Conservation (phyloP, 495 filamentous ascomycete genomes). For the Aspergillus ellipticus region DNA sequence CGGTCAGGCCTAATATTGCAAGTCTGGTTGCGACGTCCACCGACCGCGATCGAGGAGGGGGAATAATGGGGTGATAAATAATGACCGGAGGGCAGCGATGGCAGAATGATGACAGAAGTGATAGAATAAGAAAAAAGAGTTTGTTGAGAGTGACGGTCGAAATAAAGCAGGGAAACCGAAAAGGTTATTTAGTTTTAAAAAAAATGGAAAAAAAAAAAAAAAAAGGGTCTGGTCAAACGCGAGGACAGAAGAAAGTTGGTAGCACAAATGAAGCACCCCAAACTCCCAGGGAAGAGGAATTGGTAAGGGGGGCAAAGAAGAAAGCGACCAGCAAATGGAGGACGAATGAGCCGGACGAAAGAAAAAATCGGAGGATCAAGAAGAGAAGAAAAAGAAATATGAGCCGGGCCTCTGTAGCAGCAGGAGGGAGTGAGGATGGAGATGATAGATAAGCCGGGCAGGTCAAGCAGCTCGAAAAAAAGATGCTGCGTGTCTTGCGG, state of each 20-base stretch:
- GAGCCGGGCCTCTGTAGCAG: not conserved
- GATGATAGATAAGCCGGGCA: slow-evolving; percentile 22
- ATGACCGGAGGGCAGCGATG: slow-evolving; percentile 7
- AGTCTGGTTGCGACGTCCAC: slow-evolving; percentile 10
- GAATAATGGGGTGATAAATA: slow-evolving; percentile 15
- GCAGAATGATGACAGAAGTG: slow-evolving; percentile 1
- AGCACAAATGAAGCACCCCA: slow-evolving; percentile 10
- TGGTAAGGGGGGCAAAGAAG: slow-evolving; percentile 2
- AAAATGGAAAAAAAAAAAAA: slow-evolving; percentile 4
- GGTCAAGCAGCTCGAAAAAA: slow-evolving; percentile 20
- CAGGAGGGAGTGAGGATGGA: slow-evolving; percentile 11
- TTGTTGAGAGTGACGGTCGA: slow-evolving; percentile 12
- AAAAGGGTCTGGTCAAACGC: not conserved
- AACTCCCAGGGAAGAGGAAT: slow-evolving; percentile 1
- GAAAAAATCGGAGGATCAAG: slow-evolving; percentile 7
- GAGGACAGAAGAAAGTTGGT: slow-evolving; percentile 4
- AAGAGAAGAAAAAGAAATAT: slow-evolving; percentile 3
- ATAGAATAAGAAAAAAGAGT: slow-evolving; percentile 4
- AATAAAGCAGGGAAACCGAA: slow-evolving; percentile 7
- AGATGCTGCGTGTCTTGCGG: slow-evolving; percentile 21
- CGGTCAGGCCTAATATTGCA: slow-evolving; percentile 15
- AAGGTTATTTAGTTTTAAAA: slow-evolving; percentile 5
- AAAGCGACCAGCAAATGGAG: not conserved
- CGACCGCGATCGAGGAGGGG: slow-evolving; percentile 1
- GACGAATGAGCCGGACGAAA: not conserved